Evolutionary conservation across 345 rosid species (phyloP).

Genomic region (Lenwebbia sp.): DNA sequence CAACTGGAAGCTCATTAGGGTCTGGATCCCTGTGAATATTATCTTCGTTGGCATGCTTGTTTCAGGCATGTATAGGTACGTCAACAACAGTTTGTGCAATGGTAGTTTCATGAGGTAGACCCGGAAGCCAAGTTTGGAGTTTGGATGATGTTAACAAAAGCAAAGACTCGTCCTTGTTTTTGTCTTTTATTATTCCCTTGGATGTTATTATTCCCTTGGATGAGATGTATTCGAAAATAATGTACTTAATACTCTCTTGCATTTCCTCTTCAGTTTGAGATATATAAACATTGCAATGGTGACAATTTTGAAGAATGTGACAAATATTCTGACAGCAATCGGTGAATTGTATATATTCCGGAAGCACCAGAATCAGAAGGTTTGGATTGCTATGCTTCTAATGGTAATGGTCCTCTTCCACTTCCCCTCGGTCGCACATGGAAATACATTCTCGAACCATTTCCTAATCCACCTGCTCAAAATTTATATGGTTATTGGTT

Average conservation of each 20-base stretch:
- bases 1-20: conserved; percentile 68
- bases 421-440: neutral
- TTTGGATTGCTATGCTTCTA: conserved; percentile 88
- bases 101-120: neutral
- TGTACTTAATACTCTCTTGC: neutral
- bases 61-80: conserved; percentile 90
- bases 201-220: neutral
- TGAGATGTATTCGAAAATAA: neutral
- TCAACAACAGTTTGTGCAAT: neutral
- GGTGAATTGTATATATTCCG: conserved; percentile 83
- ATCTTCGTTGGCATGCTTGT: conserved; percentile 93
- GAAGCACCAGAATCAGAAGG: conserved; percentile 80
- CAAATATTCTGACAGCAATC: conserved; percentile 80
- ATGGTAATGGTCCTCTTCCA: conserved; percentile 38
- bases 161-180: neutral
- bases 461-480: neutral
- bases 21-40: conserved; percentile 89
- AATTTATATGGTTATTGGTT: neutral
- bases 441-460: neutral
- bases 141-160: neutral
- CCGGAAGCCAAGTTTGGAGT: neutral
- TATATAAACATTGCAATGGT: conserved; percentile 94
- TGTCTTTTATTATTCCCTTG: neutral
- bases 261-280: conserved; percentile 61
- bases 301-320: conserved; percentile 86